These are phyloP conservation scores for Pleurotus salmoneostramineus DNA, from an alignment of 768 basidiomycete genomes.

Conservation along the genomic window DNA sequence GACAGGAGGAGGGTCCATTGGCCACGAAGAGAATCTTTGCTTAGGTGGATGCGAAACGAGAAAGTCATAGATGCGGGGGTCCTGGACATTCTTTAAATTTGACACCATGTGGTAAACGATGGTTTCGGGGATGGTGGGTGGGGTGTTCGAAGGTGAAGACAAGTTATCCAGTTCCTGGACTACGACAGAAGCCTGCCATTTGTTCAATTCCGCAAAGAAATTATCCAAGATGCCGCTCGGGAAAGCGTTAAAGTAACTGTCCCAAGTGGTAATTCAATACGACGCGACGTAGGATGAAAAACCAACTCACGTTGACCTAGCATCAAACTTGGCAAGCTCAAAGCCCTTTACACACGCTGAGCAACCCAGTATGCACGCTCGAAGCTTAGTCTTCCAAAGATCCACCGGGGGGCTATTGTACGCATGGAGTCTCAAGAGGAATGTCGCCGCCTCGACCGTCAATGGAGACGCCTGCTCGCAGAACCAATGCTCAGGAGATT, in stretches of 20 bases:
- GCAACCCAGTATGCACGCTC: constrained; percentile 57
- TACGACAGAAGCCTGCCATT: constrained; percentile 60
- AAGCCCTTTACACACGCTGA: constrained; percentile 67
- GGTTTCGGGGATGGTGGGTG: constrained; percentile 40
- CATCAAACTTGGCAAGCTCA: constrained; percentile 58
- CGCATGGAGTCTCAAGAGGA: constrained; percentile 79
- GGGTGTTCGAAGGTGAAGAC: constrained; percentile 1
- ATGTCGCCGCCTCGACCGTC: constrained; percentile 68
- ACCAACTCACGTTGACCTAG: constrained; percentile 67
- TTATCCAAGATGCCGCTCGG: constrained; percentile 37
- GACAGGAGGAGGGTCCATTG: constrained; percentile 52
- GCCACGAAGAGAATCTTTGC: constrained; percentile 44
- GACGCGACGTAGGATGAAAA: background rate
- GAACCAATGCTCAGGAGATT: constrained; percentile 70
- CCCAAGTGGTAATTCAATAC: constrained; percentile 11
- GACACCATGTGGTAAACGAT: constrained; percentile 59
- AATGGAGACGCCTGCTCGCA: constrained; percentile 58
- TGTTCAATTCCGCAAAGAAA: constrained; percentile 63
- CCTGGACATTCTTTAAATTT: constrained; percentile 54
- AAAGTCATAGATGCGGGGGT: constrained; percentile 40
- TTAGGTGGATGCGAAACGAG: constrained; percentile 34
- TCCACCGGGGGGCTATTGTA: constrained; percentile 59
- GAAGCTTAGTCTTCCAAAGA: constrained; percentile 58
- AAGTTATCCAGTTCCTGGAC: constrained; percentile 27
- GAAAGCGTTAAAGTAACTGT: constrained; percentile 76